A percentile compares a stretch with the other conserved stretches of the same genome.
phyloP scores from a whole-genome alignment of 306 rosid species.

The Pyrus pyrifolia region DNA sequence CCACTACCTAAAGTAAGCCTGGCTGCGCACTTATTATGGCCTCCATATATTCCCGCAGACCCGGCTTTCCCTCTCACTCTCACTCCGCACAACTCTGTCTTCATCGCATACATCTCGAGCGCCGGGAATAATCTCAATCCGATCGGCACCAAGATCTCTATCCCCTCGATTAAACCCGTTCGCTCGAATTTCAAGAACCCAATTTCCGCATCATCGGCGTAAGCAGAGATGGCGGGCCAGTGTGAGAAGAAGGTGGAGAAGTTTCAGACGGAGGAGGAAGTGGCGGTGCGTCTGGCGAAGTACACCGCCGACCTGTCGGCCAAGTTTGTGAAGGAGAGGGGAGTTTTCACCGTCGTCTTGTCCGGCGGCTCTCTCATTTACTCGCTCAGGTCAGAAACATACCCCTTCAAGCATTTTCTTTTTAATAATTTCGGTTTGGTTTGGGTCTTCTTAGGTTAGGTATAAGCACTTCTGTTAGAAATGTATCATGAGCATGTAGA shows the following conservation, averaged over 20 bases:
- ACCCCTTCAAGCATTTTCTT: background rate
- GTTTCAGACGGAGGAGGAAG: conserved; percentile 54
- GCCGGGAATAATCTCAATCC: conserved; percentile 20
- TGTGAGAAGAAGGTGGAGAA: conserved; percentile 40
- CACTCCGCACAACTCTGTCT: conserved; percentile 21
- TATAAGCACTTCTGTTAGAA: background rate
- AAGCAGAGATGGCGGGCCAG: conserved; percentile 24
- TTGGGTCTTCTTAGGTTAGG: background rate
- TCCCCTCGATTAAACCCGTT: background rate
- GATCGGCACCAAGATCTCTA: background rate
- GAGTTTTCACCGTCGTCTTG: conserved; percentile 56
- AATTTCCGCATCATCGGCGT: conserved; percentile 3
- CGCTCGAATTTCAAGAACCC: background rate
- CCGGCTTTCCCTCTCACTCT: conserved; percentile 21
- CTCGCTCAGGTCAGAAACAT: conserved; percentile 41
- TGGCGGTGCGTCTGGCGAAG: conserved; percentile 59
- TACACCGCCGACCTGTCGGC: conserved; percentile 61
- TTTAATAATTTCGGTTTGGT: background rate
- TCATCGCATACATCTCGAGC: background rate
- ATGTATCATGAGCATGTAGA: background rate
- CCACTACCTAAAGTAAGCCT: background rate
- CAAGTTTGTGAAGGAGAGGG: conserved; percentile 47
- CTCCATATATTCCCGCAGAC: background rate
- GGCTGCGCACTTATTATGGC: conserved; percentile 9
- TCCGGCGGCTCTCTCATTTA: conserved; percentile 71